Conservation (phyloP, 2,329 filamentous ascomycete genomes). For the Pseudocercospora fuligena region DNA sequence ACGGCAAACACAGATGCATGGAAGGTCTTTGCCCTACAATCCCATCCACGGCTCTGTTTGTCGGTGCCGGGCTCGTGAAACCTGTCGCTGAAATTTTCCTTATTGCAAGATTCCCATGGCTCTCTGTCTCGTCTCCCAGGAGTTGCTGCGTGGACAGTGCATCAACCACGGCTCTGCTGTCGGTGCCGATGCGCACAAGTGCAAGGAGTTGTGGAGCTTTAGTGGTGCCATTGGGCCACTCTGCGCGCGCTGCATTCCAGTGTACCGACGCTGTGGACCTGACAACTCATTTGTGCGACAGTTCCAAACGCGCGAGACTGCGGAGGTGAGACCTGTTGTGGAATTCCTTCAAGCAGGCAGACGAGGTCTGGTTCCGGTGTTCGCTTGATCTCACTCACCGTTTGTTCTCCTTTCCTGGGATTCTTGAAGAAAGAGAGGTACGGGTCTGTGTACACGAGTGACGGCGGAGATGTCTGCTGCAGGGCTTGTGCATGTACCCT, state of each 20-base stretch:
- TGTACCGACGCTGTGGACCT: background rate
- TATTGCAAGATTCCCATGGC: background rate
- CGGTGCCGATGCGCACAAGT: background rate
- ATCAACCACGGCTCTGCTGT: background rate
- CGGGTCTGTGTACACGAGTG: too few species aligned
- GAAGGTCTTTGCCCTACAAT: background rate
- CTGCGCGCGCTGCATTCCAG: background rate
- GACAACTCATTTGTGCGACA: slow-evolving; percentile 11
- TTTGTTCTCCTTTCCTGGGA: too few species aligned
- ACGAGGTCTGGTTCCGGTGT: background rate
- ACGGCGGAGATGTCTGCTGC: too few species aligned
- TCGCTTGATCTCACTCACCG: too few species aligned
- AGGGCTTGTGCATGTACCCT: background rate
- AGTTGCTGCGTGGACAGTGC: background rate
- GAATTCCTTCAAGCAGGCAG: background rate
- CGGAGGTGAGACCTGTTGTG: background rate
- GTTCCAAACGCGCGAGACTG: background rate
- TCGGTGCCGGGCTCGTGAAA: background rate
- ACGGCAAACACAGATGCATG: background rate
- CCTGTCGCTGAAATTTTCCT: background rate
- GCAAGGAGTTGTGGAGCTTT: background rate
- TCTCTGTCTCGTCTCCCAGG: background rate
- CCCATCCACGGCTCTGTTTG: background rate
- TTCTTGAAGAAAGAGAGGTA: too few species aligned
- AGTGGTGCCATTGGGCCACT: background rate